A percentile compares a stretch with the other conserved stretches of the same genome.
These are phyloP conservation scores for Trametes cinnabarina DNA, from an alignment of 768 basidiomycete species.

Conservation along the genomic window DNA sequence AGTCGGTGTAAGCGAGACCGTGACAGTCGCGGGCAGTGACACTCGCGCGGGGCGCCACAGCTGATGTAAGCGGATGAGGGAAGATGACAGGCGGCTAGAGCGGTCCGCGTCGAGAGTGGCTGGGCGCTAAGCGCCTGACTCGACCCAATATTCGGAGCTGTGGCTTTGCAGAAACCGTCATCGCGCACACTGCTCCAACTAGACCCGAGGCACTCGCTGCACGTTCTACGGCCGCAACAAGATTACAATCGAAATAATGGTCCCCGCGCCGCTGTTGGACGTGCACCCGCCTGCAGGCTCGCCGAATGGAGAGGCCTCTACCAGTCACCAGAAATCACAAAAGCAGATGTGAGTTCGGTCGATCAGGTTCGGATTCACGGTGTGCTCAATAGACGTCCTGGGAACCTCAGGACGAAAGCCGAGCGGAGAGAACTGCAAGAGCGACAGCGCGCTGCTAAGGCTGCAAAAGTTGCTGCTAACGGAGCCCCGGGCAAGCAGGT, in stretches of 20 bases:
- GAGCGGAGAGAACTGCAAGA: slow-evolving; percentile 80
- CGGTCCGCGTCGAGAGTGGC: background rate
- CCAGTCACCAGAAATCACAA: slow-evolving; percentile 43
- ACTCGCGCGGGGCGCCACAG: slow-evolving; percentile 7
- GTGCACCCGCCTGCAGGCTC: slow-evolving; percentile 26
- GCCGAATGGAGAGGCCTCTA: slow-evolving; percentile 13
- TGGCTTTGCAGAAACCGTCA: slow-evolving; percentile 2
- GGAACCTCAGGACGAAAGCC: slow-evolving; percentile 55
- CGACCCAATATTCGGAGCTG: slow-evolving; percentile 14
- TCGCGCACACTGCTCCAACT: background rate
- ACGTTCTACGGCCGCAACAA: background rate
- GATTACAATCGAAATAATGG: slow-evolving; percentile 12
- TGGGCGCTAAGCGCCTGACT: slow-evolving; percentile 14
- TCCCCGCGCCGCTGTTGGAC: slow-evolving; percentile 24
- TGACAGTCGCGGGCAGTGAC: background rate
- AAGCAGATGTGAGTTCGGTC: slow-evolving; percentile 47
- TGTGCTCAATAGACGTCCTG: background rate
- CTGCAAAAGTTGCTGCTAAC: slow-evolving; percentile 32
- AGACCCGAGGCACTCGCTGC: background rate
- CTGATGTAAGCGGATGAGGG: slow-evolving; percentile 3
- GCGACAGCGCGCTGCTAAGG: slow-evolving; percentile 77
- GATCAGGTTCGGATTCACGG: background rate
- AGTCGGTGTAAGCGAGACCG: background rate
- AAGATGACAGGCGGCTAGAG: background rate
- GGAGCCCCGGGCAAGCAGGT: slow-evolving; percentile 24